These are phyloP conservation scores for Verbena officinalis DNA, from an alignment of 257 asterid genomes.

Conservation along the genomic window DNA sequence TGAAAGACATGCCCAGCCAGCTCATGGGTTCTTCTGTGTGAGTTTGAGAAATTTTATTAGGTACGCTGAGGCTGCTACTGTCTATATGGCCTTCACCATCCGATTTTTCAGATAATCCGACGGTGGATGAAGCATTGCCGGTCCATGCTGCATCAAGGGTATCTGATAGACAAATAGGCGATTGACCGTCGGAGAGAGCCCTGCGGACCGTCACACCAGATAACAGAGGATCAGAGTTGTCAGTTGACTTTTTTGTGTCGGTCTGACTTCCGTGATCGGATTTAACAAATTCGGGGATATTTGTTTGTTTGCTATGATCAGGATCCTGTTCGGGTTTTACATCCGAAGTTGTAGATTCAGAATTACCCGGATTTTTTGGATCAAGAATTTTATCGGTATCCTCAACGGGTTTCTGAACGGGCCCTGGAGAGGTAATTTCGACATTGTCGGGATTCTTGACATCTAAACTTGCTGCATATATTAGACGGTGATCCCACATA, in stretches of 20 bases:
- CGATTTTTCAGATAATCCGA: conserved; percentile 45
- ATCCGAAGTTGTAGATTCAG: conserved; percentile 38
- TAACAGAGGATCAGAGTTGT: conserved; percentile 44
- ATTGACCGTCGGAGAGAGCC: conserved; percentile 67
- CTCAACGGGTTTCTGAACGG: conserved; percentile 38
- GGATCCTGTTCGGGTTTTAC: conserved; percentile 40
- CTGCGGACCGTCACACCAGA: conserved; percentile 47
- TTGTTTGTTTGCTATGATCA: conserved; percentile 31
- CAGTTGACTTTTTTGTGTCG: conserved; percentile 35
- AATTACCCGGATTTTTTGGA: conserved; percentile 30
- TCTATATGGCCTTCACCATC: conserved; percentile 53
- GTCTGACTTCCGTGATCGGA: conserved; percentile 32
- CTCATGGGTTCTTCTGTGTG: conserved; percentile 56
- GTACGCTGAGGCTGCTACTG: too few relatives aligned
- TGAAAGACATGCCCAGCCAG: conserved; percentile 79
- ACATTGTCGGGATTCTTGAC: conserved; percentile 35
- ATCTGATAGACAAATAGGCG: conserved; percentile 69
- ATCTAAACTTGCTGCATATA: conserved; percentile 57
- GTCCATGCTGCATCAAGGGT: conserved; percentile 96
- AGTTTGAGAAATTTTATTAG: conserved; percentile 41
- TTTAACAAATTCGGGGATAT: conserved; percentile 31
- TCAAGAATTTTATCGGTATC: conserved; percentile 42
- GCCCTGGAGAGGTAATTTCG: conserved; percentile 40
- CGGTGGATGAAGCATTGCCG: conserved; percentile 49
- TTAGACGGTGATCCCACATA: conserved; percentile 87